A percentile compares a stretch with the other conserved stretches of the same genome.
phyloP scores from a whole-genome alignment of 352 stramenopile species.

The Phytophthora citricola region DNA sequence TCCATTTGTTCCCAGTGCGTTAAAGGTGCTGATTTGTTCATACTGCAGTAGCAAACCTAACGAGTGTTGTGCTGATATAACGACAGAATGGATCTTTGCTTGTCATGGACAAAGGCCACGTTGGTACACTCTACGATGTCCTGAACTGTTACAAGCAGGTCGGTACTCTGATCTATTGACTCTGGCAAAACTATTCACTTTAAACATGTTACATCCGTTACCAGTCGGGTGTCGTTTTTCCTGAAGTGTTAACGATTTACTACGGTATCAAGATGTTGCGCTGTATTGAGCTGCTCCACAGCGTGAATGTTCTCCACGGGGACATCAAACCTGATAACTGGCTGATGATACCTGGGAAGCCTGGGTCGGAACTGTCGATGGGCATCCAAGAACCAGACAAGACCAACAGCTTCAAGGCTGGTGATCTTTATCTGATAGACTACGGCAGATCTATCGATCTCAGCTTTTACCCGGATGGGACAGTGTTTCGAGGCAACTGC shows the following conservation, averaged over 20 bases:
- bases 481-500: conserved; percentile 74
- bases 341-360: conserved; percentile 56
- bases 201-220: conserved; percentile 4
- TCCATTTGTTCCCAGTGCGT: conserved; percentile 73
- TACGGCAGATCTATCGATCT: conserved; percentile 87
- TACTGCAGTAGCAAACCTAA: neutral
- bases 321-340: conserved; percentile 92
- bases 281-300: conserved; percentile 73
- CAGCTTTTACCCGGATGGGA: conserved; percentile 57
- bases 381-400: conserved; percentile 16
- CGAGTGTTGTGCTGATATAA: conserved; percentile 5
- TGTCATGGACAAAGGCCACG: conserved; percentile 71
- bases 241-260: conserved; percentile 74
- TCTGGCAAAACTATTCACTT: neutral
- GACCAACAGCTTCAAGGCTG: conserved; percentile 37
- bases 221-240: conserved; percentile 62
- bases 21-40: conserved; percentile 2
- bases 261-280: conserved; percentile 86
- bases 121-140: conserved; percentile 82
- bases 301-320: conserved; percentile 71
- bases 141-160: conserved; percentile 86
- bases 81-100: conserved; percentile 77
- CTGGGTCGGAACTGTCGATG: conserved; percentile 16
- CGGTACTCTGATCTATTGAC: neutral
- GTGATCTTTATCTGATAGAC: conserved; percentile 79